phyloP scores from a whole-genome alignment of 2,329 filamentous ascomycete genomes.

The Calonectria naviculata region DNA sequence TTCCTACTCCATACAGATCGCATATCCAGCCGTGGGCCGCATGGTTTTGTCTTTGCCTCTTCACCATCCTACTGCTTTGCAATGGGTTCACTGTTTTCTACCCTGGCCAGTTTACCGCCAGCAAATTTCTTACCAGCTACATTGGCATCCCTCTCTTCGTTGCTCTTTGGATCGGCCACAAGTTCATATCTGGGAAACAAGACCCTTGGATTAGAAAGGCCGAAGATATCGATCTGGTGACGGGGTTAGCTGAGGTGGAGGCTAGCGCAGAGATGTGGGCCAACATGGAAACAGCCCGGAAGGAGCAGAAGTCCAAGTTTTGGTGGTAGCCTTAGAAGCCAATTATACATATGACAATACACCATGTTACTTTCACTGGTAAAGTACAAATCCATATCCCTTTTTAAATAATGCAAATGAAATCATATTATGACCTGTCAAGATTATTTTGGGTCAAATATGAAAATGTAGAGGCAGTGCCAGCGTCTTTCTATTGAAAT shows the following conservation, averaged over 20 bases:
- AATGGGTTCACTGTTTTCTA: constrained; percentile 76
- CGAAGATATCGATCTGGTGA: background rate
- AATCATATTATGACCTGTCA: too few species aligned
- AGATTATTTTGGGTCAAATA: too few species aligned
- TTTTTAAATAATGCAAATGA: too few species aligned
- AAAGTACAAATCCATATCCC: too few species aligned
- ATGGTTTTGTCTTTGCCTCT: constrained; percentile 61
- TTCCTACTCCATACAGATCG: constrained; percentile 63
- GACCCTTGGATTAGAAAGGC: background rate
- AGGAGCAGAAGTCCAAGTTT: background rate
- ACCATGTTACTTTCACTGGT: too few species aligned
- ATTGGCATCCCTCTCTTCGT: background rate
- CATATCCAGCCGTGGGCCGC: constrained; percentile 67
- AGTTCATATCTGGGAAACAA: background rate
- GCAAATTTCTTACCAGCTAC: background rate
- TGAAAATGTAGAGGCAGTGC: too few species aligned
- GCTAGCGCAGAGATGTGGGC: background rate
- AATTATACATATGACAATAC: too few species aligned
- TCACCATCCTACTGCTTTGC: constrained; percentile 64
- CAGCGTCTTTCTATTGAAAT: too few species aligned
- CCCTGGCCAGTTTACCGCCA: constrained; percentile 41
- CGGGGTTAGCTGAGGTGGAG: background rate
- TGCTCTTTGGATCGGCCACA: background rate
- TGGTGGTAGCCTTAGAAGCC: too few species aligned
- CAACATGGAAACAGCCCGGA: background rate